A percentile compares a stretch with the other conserved stretches of the same genome.
phyloP scores from a whole-genome alignment of 2,329 filamentous ascomycete genomes.

The Didymellaceae sp. region DNA sequence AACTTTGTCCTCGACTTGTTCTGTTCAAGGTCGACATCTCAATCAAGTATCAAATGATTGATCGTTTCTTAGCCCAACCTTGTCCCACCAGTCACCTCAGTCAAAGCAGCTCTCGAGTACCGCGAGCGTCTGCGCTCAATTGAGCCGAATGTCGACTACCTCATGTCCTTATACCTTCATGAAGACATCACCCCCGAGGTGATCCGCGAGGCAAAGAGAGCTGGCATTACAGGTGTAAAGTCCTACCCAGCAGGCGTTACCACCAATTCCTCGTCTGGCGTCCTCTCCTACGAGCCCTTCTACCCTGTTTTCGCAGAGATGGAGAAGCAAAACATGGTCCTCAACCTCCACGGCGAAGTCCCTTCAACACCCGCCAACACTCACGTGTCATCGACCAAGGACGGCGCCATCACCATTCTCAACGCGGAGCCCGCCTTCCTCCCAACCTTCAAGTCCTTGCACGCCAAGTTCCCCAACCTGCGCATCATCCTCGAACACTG shows the following conservation, averaged over 20 bases:
- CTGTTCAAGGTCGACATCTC: not conserved
- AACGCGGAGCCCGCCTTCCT: constrained; percentile 80
- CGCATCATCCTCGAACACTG: constrained; percentile 79
- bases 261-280: constrained; percentile 68
- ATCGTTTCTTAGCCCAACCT: constrained; percentile 53
- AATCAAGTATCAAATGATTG: not conserved
- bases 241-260: constrained; percentile 64
- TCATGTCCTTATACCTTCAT: constrained; percentile 61
- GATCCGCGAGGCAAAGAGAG: constrained; percentile 74
- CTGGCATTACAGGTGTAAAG: constrained; percentile 76
- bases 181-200: constrained; percentile 56
- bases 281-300: constrained; percentile 72
- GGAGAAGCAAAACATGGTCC: constrained; percentile 80
- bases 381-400: constrained; percentile 6
- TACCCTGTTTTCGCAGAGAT: constrained; percentile 87
- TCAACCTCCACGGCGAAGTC: constrained; percentile 94
- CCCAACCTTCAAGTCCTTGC: constrained; percentile 76
- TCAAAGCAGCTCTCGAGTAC: constrained; percentile 56
- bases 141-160: constrained; percentile 57
- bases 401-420: constrained; percentile 53
- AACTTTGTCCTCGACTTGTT: not conserved
- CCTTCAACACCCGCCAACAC: constrained; percentile 56
- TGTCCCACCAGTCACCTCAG: constrained; percentile 58
- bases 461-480: constrained; percentile 75
- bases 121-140: constrained; percentile 52